Evolutionary conservation across 257 asterid genomes (phyloP).

Genomic region (Mitragyna speciosa): DNA sequence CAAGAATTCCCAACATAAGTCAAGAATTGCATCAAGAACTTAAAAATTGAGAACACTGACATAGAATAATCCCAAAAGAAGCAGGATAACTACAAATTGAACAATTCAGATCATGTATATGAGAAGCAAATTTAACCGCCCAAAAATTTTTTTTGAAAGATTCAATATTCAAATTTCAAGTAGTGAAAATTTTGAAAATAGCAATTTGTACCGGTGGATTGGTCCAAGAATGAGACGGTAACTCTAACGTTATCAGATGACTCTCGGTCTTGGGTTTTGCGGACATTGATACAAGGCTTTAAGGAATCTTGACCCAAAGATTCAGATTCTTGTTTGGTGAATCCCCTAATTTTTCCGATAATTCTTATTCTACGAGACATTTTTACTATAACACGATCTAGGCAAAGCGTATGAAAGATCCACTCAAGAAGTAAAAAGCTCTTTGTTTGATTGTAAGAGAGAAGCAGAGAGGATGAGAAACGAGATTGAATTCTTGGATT

Average conservation of each 20-base stretch:
- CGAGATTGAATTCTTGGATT: too few relatives aligned
- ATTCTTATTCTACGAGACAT: slow-evolving; percentile 46
- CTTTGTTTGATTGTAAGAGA: not conserved
- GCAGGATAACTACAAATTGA: not conserved
- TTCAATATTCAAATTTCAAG: not conserved
- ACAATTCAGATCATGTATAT: not conserved
- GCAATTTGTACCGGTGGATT: slow-evolving; percentile 38
- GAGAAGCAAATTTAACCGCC: too few relatives aligned
- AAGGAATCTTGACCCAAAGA: slow-evolving; percentile 21
- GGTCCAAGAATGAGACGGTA: slow-evolving; percentile 40
- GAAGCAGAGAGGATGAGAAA: not conserved
- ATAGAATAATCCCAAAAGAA: not conserved
- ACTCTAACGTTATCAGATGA: slow-evolving; percentile 33
- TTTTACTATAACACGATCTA: slow-evolving; percentile 19
- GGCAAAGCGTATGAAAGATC: slow-evolving; percentile 30
- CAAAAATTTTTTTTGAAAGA: too few relatives aligned
- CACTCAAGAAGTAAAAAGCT: not conserved
- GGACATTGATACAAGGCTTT: slow-evolving; percentile 52
- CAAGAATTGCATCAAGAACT: not conserved
- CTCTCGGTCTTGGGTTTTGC: slow-evolving; percentile 29
- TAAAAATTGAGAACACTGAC: not conserved
- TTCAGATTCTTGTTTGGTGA: slow-evolving; percentile 43
- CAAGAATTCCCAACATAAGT: not conserved
- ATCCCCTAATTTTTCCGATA: slow-evolving; percentile 56
- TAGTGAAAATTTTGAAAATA: not conserved